Evolutionary conservation across 768 basidiomycete genomes (phyloP).

Genomic region (Lenzites betulinus): DNA sequence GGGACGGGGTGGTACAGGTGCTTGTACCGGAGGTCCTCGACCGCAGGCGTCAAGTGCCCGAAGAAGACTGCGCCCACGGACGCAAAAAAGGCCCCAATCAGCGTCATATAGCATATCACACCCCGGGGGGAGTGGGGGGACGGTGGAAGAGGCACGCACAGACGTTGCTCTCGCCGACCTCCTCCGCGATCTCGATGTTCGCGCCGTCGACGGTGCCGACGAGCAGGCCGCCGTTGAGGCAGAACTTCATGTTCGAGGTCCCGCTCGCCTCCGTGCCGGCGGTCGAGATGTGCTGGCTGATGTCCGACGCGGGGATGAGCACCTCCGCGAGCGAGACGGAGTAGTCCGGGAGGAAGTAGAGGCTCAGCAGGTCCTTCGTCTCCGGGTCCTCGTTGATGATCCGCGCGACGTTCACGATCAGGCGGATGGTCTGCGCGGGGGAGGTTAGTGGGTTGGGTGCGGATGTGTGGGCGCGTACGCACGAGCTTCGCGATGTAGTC

Average conservation of each 20-base stretch:
- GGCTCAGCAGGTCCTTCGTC: constrained; percentile 79
- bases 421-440: constrained; percentile 76
- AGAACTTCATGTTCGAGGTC: constrained; percentile 89
- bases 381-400: constrained; percentile 85
- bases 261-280: constrained; percentile 92
- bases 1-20: constrained; percentile 83
- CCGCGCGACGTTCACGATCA: constrained; percentile 89
- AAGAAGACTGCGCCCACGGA: constrained; percentile 86
- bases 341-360: constrained; percentile 98
- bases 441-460: not conserved
- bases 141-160: constrained; percentile 54
- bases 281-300: constrained; percentile 96
- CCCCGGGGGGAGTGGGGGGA: too few species aligned
- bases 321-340: constrained; percentile 82
- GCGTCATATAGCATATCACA: too few species aligned
- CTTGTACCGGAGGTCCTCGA: constrained; percentile 84
- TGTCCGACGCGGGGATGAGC: constrained; percentile 89
- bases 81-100: too few species aligned
- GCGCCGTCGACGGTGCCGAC: constrained; percentile 94
- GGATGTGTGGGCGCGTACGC: constrained; percentile 12
- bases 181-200: constrained; percentile 95
- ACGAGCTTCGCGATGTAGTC: constrained; percentile 93
- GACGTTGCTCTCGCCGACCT: constrained; percentile 90
- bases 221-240: constrained; percentile 86
- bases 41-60: constrained; percentile 83